Base-by-base conservation (phyloP, 495 filamentous ascomycete genomes). In the Thermothielavioides terrestris region DNA sequence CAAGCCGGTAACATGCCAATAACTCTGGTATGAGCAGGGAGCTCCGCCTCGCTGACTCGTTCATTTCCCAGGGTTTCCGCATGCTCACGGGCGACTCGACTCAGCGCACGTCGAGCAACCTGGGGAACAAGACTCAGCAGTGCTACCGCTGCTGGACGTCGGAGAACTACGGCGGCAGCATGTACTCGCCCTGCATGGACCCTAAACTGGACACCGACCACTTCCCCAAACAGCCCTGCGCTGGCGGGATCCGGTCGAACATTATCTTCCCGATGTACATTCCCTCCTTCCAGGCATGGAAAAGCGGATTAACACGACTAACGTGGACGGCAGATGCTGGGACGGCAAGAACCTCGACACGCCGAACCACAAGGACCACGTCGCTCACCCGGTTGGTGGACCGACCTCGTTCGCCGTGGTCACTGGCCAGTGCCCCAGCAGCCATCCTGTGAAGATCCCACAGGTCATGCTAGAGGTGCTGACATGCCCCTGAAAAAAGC, bases 191-290 rank as follows among this genome's bases (percentile, higher is more conserved):
- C 6, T 66, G 59, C 46, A 56, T 58, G 39, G 63, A 64, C 42
- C 59, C 61, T 15, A 35, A 45, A 25, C 52, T 50, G 21, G 59
- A 65, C 27, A 61, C 60, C 6, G 58, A 63, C 18, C 21, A 58
- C 17, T 52, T 68, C 18, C 61, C 65, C 1, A 48, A 47, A 12
- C 46, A 31, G 44, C 52, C 60, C 1, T 68, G 59, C 28, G 46
- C 48, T 5, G 63, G 59, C 22, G 69, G 68, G 5, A 71, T 72
- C 42, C 59, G 65, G 25, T 58, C 61, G 8, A 71, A 67, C 46
- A 68, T 70, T 53, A 63, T 64, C 42, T 70, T 70, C 40, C 68
- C 66, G 1, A 58, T 68, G 62, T 64, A 39, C 50, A 60, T 50
- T 37, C 11, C 20, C n/a, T 22, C 6, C 25, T n/a, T 7, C 31